Evolutionary conservation across 805 yeast species (phyloP), one percentile per base, ranked within the genome.

Genomic region (Lipomyces anomalus): DNA sequence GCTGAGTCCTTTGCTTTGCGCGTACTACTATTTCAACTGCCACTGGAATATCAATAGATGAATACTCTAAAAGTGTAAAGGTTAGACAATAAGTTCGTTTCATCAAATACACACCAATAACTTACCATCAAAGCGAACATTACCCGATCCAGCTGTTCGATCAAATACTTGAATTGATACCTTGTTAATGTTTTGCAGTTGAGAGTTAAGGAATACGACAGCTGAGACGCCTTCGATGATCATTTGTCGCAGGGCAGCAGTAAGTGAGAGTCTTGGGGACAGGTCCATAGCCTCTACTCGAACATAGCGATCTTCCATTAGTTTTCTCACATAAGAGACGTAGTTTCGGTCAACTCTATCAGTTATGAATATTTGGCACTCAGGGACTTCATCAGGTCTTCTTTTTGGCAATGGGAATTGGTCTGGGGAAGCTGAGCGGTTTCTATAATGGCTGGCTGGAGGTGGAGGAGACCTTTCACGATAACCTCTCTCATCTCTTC

Each of bases 201-300:
- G 62, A 30, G 72, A 73, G 48, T 78, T 78, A 17, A 87, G 72
- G 5, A 84, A 68, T 34, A 86, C 75, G 1, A 84, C 83, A 23
- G 84, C 89, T 56, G 76, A 61, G 2, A 77, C 83, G 9, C 95
- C 95, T 37, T 80, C 78, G 60, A 84, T 80, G 0, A 95, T 95
- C 17, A 87, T 85, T 40, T 83, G 84, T 42, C 80, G 81, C 13
- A 84, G 72, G 29, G 73, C 64, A n/a, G 74, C 73, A 40, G 69
- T 60, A 22, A 74, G 50, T 13, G 69, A 67, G 54, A 67, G 66
- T 6, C 71, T 64, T 11, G 73, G 72, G 44, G 68, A 67, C 34
- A 73, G 60, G 50, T 67, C 70, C 34, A 69, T 65, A 61, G 67
- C 67, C 43, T 69, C 73, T 18, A 70, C 66, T 26, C 60, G 60